Evolutionary conservation across 179 eudicot species (phyloP).

Genomic region (Camellia oleifera): DNA sequence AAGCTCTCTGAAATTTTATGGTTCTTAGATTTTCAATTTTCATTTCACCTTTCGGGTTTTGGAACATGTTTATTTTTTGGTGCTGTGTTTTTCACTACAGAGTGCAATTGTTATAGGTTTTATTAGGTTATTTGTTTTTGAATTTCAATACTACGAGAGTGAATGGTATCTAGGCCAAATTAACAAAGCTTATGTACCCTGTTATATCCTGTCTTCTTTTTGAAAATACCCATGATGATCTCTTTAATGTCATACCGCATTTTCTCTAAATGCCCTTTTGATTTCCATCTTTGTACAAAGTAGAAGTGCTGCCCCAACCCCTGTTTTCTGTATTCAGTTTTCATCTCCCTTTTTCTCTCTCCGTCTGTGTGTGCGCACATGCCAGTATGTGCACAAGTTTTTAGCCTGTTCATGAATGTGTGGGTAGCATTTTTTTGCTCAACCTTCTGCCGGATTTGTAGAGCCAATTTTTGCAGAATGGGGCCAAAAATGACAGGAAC

Average conservation of each 20-base stretch:
- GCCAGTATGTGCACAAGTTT: no score
- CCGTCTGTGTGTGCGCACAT: not conserved
- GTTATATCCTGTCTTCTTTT: not conserved
- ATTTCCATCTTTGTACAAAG: not conserved
- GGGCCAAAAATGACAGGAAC: not conserved
- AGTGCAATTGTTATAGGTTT: not conserved
- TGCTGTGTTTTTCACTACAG: not conserved
- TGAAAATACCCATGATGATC: not conserved
- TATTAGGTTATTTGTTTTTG: not conserved
- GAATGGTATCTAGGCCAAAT: not conserved
- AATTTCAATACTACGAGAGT: not conserved
- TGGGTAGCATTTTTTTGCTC: no score
- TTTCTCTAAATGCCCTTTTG: not conserved
- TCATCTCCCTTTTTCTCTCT: not conserved
- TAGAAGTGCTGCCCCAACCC: not conserved
- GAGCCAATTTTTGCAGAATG: not conserved
- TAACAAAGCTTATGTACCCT: not conserved
- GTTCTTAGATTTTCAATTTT: not conserved
- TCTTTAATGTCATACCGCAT: not conserved
- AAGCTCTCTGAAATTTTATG: not conserved
- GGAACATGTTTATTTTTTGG: not conserved
- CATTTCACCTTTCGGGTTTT: not conserved
- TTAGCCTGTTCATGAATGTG: no score
- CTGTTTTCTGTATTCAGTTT: not conserved
- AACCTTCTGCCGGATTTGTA: not conserved